These are phyloP conservation scores for Penicillium crustosum DNA, from an alignment of 2,329 filamentous ascomycete genomes.

Conservation along the genomic window DNA sequence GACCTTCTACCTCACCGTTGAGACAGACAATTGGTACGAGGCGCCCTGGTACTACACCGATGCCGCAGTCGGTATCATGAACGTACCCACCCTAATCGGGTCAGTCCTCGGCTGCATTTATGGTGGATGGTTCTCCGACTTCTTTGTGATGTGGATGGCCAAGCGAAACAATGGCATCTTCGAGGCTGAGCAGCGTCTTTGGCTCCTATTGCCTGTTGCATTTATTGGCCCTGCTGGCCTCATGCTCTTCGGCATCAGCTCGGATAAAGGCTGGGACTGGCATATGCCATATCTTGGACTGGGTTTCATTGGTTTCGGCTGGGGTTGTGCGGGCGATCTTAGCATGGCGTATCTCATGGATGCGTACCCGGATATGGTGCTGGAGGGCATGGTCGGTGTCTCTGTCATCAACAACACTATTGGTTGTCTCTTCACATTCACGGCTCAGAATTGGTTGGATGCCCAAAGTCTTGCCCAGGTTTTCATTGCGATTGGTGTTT, in stretches of 20 bases:
- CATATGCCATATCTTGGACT: slow-evolving; percentile 56
- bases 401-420: slow-evolving; percentile 59
- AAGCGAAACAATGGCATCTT: slow-evolving; percentile 55
- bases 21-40: slow-evolving; percentile 57
- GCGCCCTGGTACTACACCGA: slow-evolving; percentile 58
- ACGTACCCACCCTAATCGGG: slow-evolving; percentile 50
- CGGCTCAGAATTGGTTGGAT: slow-evolving; percentile 52
- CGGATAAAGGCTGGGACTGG: slow-evolving; percentile 54
- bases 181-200: slow-evolving; percentile 57
- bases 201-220: slow-evolving; percentile 53
- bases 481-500: slow-evolving; percentile 54
- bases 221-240: slow-evolving; percentile 54
- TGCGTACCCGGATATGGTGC: slow-evolving; percentile 57
- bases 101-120: slow-evolving; percentile 57
- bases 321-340: slow-evolving; percentile 59
- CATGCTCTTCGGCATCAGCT: slow-evolving; percentile 56
- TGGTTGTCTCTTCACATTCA: slow-evolving; percentile 57
- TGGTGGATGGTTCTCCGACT: slow-evolving; percentile 58
- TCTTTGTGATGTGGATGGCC: slow-evolving; percentile 57
- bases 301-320: slow-evolving; percentile 60
- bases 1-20: slow-evolving; percentile 59
- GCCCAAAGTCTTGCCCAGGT: slow-evolving; percentile 46
- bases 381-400: slow-evolving; percentile 60
- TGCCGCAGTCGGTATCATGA: slow-evolving; percentile 58
- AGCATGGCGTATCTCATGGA: slow-evolving; percentile 57